A percentile compares a stretch with the other conserved stretches of the same genome.
phyloP scores from a whole-genome alignment of 805 yeast genomes.

The Barnettozyma siamensis region DNA sequence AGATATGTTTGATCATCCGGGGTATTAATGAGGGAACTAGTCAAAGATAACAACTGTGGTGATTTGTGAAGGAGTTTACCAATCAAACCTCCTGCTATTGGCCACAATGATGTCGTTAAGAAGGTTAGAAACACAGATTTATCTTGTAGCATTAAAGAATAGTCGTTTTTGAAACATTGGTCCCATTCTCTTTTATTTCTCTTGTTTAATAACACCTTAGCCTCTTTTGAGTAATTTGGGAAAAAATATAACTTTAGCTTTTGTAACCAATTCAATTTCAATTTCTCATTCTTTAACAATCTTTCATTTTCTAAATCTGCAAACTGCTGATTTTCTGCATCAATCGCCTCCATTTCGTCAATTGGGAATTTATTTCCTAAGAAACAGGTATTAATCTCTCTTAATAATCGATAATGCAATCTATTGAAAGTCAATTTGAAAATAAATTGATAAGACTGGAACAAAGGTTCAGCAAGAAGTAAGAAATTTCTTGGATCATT shows the following conservation, averaged over 20 bases:
- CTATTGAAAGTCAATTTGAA: conserved; percentile 27
- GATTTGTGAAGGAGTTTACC: conserved; percentile 21
- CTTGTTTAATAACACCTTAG: conserved; percentile 9
- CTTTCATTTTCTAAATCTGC: conserved; percentile 5
- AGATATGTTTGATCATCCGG: conserved; percentile 34
- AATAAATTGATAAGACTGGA: conserved; percentile 13
- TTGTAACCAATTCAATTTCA: conserved; percentile 3
- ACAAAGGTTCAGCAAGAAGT: conserved; percentile 10
- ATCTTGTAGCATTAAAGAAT: conserved; percentile 21
- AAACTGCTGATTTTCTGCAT: conserved; percentile 24
- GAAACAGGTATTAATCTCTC: conserved; percentile 29
- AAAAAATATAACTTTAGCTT: conserved; percentile 2
- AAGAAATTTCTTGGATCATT: conserved; percentile 13
- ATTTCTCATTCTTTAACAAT: not conserved
- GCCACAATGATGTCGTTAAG: conserved; percentile 22
- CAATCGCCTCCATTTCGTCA: conserved; percentile 29
- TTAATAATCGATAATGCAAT: conserved; percentile 31
- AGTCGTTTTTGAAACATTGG: conserved; percentile 26
- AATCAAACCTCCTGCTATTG: conserved; percentile 25
- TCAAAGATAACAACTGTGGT: conserved; percentile 18
- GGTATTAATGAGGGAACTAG: conserved; percentile 23
- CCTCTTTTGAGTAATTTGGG: conserved; percentile 6
- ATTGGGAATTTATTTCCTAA: conserved; percentile 27
- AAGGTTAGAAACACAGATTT: conserved; percentile 15
- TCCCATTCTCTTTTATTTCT: conserved; percentile 22